Evolutionary conservation across 805 yeast species (phyloP).

Genomic region (Scheffersomyces amazonensis): DNA sequence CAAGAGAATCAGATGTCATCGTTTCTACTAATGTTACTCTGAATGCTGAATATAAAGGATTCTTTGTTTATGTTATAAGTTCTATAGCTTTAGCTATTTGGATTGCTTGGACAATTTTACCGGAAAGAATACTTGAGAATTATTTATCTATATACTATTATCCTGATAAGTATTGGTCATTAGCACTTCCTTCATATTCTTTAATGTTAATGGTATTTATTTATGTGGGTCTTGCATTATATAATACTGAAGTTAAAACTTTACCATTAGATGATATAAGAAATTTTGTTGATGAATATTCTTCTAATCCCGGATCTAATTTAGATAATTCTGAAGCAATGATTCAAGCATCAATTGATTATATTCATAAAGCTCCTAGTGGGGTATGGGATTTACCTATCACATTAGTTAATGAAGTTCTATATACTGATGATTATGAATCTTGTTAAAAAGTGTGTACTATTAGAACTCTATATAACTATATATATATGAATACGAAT

Average conservation of each 20-base stretch:
- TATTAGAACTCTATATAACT: no score
- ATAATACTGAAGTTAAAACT: conserved; percentile 76
- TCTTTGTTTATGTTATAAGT: conserved; percentile 72
- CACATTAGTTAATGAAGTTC: conserved; percentile 60
- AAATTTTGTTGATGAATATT: conserved; percentile 68
- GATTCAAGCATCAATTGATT: conserved; percentile 22
- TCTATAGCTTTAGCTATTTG: conserved; percentile 54
- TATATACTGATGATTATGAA: conserved; percentile 39
- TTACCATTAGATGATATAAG: conserved; percentile 54
- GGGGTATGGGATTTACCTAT: conserved; percentile 88
- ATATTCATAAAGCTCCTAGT: conserved; percentile 60
- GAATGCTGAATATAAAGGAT: conserved; percentile 82
- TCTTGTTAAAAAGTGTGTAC: no score
- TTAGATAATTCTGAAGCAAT: conserved; percentile 1
- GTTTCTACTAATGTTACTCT: conserved; percentile 54
- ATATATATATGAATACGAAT: no score
- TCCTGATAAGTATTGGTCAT: conserved; percentile 92
- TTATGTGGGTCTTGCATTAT: conserved; percentile 67
- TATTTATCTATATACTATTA: conserved; percentile 60
- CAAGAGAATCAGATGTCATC: conserved; percentile 64
- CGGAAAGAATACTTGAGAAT: conserved; percentile 50
- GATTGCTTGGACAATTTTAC: conserved; percentile 73
- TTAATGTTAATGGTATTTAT: conserved; percentile 69
- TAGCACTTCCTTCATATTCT: conserved; percentile 69
- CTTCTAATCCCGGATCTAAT: conserved; percentile 23